Evolutionary conservation across 2,329 filamentous ascomycete genomes (phyloP), one percentile per base, ranked within the genome.

Genomic region (Rutstroemia sp.): DNA sequence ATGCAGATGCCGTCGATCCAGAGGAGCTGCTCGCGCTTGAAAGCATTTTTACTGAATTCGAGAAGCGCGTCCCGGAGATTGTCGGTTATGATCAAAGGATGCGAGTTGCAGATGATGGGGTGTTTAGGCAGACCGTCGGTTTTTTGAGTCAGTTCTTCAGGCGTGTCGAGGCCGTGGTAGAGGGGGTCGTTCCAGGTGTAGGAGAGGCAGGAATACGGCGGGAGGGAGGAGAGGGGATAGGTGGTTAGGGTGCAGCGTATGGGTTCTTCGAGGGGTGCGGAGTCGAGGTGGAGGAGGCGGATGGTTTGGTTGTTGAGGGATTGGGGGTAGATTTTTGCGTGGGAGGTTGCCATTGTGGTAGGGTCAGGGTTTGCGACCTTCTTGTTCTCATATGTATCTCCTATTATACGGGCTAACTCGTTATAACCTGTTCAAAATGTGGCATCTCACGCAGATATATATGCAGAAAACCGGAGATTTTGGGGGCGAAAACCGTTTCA

Each of bases 1-100:
- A 63, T 58, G 38, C 57, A 61, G 5, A 63, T 46, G 0, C 57
- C 57, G 45, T 63, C 59, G 30, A 63, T 58, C 59, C 59, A 63
- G 8, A 61, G 21, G 1, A 55, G 21, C 3, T 10, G 17, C 2
- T 50, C 23, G 12, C 39, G 19, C 4, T 19, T 5, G 1, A 34
- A 38, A 1, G 17, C n/a, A 16, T 48, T 27, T 1, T 57, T 57
- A 12, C 51, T 44, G 14, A 50, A 46, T 23, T 57, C 54, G 8
- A 8, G 17, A 5, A 57, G 34, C 4, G 36, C 30, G 16, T 17
- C 25, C 2, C 25, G 19, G 5, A 57, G 38, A 10, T 17, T 57
- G 14, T 46, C 39, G 2, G 54, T 57, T 9, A 57, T 48, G 0
- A 40, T 2, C 1, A 57, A 14, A 4, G 3, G 19, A 1, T 53